Evolutionary conservation across 495 filamentous ascomycete species (phyloP).

Genomic region (Amorphotheca resinae): DNA sequence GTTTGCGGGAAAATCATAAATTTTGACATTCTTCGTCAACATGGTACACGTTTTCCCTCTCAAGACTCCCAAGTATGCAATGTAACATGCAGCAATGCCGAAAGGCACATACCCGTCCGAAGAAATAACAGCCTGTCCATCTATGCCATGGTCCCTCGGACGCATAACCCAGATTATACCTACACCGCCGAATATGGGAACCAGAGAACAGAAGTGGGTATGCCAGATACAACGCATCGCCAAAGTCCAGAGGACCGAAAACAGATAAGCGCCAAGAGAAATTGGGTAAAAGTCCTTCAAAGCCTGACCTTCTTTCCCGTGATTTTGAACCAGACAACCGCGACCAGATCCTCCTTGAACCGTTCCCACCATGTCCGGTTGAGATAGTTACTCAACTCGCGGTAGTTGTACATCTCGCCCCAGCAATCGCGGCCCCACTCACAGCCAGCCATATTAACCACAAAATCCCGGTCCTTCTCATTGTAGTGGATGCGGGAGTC

Average conservation of each 20-base stretch:
- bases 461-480: slow-evolving; percentile 72
- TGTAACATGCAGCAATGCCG: background rate
- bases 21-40: background rate
- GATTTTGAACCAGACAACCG: slow-evolving; percentile 39
- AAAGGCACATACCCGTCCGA: background rate
- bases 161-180: background rate
- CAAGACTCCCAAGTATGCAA: background rate
- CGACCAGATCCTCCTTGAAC: slow-evolving; percentile 46
- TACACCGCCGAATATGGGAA: background rate
- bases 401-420: slow-evolving; percentile 91
- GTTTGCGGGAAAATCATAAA: too few species aligned
- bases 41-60: background rate
- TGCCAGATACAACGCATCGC: background rate
- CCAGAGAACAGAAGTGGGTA: background rate
- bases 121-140: background rate
- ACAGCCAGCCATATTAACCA: slow-evolving; percentile 99
- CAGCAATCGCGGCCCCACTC: slow-evolving; percentile 95
- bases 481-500: slow-evolving; percentile 76
- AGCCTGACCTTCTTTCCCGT: slow-evolving; percentile 43
- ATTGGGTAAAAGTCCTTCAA: slow-evolving; percentile 12
- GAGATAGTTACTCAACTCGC: slow-evolving; percentile 72
- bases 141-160: background rate
- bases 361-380: slow-evolving; percentile 73
- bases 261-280: too few species aligned
- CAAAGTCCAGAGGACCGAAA: too few species aligned